Evolutionary conservation across 192 early-diverging fungal species (phyloP).

Genomic region (Mortierella hygrophila): DNA sequence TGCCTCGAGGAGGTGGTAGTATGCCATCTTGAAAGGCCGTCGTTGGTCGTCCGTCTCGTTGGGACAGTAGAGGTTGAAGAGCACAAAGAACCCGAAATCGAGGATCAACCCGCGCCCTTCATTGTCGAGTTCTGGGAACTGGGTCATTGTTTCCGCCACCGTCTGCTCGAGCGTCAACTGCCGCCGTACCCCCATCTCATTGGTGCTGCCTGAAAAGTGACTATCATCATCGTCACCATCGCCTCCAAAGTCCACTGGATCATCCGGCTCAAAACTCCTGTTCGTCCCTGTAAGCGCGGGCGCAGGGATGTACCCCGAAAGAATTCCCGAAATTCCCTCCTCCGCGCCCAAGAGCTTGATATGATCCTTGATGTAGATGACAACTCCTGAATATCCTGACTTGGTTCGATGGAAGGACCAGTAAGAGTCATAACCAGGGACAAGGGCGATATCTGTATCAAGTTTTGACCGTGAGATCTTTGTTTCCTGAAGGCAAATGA

Average conservation of each 20-base stretch:
- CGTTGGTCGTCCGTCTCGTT: slow-evolving; percentile 65
- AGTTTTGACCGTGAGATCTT: slow-evolving; percentile 73
- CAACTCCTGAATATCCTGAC: slow-evolving; percentile 79
- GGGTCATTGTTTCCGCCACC: background rate
- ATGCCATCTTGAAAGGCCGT: slow-evolving; percentile 66
- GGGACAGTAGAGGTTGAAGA: slow-evolving; percentile 83
- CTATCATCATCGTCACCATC: background rate
- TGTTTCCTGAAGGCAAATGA: slow-evolving; percentile 85
- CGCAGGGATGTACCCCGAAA: slow-evolving; percentile 12
- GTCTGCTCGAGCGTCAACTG: background rate
- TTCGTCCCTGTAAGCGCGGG: background rate
- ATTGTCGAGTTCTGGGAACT: slow-evolving; percentile 66
- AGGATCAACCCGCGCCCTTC: slow-evolving; percentile 81
- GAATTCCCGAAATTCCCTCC: slow-evolving; percentile 75
- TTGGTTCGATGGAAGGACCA: slow-evolving; percentile 73
- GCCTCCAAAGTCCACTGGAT: background rate
- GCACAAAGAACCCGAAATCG: slow-evolving; percentile 81
- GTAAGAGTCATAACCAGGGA: slow-evolving; percentile 80
- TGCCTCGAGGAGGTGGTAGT: slow-evolving; percentile 58
- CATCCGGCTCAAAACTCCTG: background rate
- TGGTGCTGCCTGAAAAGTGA: background rate
- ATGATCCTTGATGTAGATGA: slow-evolving; percentile 69
- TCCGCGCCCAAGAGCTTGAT: slow-evolving; percentile 69
- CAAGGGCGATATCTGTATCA: slow-evolving; percentile 68
- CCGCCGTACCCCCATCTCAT: background rate